phyloP scores from a whole-genome alignment of 768 basidiomycete genomes.

The Auriscalpium vulgare region DNA sequence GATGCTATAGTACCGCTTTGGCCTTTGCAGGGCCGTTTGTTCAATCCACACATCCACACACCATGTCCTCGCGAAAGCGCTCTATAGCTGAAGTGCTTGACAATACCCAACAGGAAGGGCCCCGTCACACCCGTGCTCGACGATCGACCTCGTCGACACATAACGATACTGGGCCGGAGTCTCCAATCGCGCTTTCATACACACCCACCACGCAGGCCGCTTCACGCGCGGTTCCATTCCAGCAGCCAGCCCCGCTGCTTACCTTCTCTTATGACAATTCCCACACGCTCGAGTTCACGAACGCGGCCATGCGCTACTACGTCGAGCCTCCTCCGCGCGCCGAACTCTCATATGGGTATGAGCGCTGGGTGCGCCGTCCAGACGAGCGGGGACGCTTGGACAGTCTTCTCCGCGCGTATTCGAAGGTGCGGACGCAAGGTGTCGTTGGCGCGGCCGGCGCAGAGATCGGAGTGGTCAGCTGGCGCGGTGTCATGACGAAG shows the following conservation, averaged over 20 bases:
- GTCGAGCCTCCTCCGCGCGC: constrained; percentile 58
- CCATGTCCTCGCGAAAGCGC: too few relatives aligned
- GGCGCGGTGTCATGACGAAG: constrained; percentile 86
- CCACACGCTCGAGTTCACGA: constrained; percentile 51
- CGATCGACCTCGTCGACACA: too few relatives aligned
- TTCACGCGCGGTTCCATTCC: constrained; percentile 37
- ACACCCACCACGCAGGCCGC: constrained; percentile 10
- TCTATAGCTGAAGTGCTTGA: too few relatives aligned
- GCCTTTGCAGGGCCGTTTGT: too few relatives aligned
- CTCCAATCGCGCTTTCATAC: constrained; percentile 11
- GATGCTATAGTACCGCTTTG: too few relatives aligned
- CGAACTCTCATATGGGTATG: constrained; percentile 63
- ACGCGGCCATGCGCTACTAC: constrained; percentile 67
- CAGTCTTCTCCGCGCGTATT: constrained; percentile 50
- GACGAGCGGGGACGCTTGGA: constrained; percentile 67
- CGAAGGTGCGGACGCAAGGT: constrained; percentile 30
- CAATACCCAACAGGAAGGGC: too few relatives aligned
- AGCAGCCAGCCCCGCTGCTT: constrained; percentile 59
- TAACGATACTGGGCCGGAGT: too few relatives aligned
- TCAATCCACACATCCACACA: too few relatives aligned
- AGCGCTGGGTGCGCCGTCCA: constrained; percentile 58
- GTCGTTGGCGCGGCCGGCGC: constrained; percentile 22
- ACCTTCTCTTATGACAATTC: constrained; percentile 64
- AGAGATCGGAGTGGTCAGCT: constrained; percentile 53
- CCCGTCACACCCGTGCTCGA: too few relatives aligned